These are phyloP conservation scores for Coemansia sp. DNA, from an alignment of 192 early-diverging fungal species.

Conservation along the genomic window DNA sequence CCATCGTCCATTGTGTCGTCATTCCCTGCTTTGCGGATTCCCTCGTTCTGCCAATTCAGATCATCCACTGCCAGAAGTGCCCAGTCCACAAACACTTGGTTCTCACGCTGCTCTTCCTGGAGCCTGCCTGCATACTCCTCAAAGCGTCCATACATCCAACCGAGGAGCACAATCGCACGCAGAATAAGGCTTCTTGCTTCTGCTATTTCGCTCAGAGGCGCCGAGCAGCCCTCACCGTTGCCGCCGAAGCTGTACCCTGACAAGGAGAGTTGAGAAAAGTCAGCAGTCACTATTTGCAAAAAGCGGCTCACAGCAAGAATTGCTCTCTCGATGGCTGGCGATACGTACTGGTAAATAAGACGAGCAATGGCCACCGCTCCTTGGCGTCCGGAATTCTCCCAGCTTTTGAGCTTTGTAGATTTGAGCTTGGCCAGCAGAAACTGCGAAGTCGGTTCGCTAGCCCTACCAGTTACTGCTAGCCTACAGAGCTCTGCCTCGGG, in stretches of 20 bases:
- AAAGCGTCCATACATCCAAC: conserved; percentile 34
- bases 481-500: conserved; percentile 36
- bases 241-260: not conserved
- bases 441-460: conserved; percentile 49
- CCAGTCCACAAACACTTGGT: conserved; percentile 50
- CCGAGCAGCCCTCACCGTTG: not conserved
- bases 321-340: conserved; percentile 34
- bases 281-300: conserved; percentile 9
- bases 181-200: conserved; percentile 3
- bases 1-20: conserved; percentile 33
- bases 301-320: conserved; percentile 24
- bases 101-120: conserved; percentile 37
- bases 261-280: conserved; percentile 2
- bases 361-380: conserved; percentile 30
- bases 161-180: conserved; percentile 26
- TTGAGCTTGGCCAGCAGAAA: conserved; percentile 46
- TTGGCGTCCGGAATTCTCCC: conserved; percentile 39
- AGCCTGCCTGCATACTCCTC: conserved; percentile 23
- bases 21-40: conserved; percentile 20
- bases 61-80: conserved; percentile 38
- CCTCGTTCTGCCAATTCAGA: conserved; percentile 47
- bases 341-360: conserved; percentile 34
- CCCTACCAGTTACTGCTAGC: conserved; percentile 32
- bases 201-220: not conserved
- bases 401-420: conserved; percentile 22